These are phyloP conservation scores for Exophiala oligosperma DNA, from an alignment of 2,329 filamentous ascomycete species.

Conservation along the genomic window DNA sequence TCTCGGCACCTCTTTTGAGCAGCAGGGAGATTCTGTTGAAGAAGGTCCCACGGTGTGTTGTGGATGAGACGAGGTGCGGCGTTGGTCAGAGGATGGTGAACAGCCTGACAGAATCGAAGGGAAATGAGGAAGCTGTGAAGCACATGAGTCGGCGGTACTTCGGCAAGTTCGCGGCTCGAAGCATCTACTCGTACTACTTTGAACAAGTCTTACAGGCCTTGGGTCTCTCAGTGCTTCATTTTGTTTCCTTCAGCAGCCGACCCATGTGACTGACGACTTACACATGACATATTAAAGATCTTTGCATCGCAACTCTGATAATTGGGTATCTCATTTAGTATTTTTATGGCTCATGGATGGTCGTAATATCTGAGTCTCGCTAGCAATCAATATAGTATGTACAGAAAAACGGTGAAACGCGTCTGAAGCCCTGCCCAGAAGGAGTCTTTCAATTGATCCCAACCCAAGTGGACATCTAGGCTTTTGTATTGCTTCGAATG, in stretches of 20 bases:
- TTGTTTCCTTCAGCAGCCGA: too few relatives aligned
- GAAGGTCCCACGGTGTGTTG: slow-evolving; percentile 25
- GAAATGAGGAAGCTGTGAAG: too few relatives aligned
- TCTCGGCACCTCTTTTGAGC: slow-evolving; percentile 1
- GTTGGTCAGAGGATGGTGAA: neutral
- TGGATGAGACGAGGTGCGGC: slow-evolving; percentile 1
- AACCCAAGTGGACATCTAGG: slow-evolving; percentile 1
- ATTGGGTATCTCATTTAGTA: neutral
- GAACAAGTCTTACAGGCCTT: too few relatives aligned
- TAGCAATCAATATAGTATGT: neutral
- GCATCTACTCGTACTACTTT: too few relatives aligned
- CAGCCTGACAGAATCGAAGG: neutral
- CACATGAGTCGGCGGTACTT: neutral
- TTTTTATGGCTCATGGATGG: neutral
- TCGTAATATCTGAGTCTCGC: slow-evolving; percentile 1
- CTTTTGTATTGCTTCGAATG: slow-evolving; percentile 24
- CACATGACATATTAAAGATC: too few relatives aligned
- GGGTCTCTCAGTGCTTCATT: too few relatives aligned
- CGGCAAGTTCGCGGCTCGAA: neutral
- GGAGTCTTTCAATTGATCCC: neutral
- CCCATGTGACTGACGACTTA: too few relatives aligned
- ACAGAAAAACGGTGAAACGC: neutral
- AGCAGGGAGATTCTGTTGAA: neutral
- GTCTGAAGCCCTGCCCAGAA: neutral
- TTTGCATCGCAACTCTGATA: too few relatives aligned